phyloP scores from a whole-genome alignment of 2,329 filamentous ascomycete species.

The Fusarium pilosicola region DNA sequence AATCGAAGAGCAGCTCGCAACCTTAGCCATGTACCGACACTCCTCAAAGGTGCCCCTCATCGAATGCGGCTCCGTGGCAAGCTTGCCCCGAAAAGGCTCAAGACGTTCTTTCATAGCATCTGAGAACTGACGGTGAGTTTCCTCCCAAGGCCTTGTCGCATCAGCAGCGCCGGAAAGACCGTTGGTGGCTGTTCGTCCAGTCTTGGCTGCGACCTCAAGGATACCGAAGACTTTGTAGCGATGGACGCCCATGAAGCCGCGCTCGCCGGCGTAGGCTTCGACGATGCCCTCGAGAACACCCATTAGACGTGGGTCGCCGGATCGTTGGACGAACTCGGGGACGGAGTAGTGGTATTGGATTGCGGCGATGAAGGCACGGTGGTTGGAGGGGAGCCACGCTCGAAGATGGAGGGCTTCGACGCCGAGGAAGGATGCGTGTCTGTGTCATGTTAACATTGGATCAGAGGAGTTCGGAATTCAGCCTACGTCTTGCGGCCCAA shows the following conservation, averaged over 20 bases:
- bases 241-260: slow-evolving; percentile 66
- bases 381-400: slow-evolving; percentile 64
- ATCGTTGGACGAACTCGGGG: slow-evolving; percentile 63
- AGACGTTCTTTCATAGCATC: slow-evolving; percentile 37
- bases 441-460: slow-evolving; percentile 47
- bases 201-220: slow-evolving; percentile 63
- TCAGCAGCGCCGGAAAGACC: slow-evolving; percentile 59
- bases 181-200: slow-evolving; percentile 63
- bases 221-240: slow-evolving; percentile 68
- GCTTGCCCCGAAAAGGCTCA: slow-evolving; percentile 53
- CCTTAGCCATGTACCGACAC: slow-evolving; percentile 59
- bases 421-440: slow-evolving; percentile 57
- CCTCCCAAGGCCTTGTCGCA: slow-evolving; percentile 39
- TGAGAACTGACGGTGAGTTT: slow-evolving; percentile 33
- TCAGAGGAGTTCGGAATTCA: fast-evolving
- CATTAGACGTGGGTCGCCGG: slow-evolving; percentile 60
- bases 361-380: slow-evolving; percentile 64
- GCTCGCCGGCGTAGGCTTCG: slow-evolving; percentile 64
- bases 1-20: slow-evolving; percentile 58
- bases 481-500: slow-evolving; percentile 56
- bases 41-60: slow-evolving; percentile 66
- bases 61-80: slow-evolving; percentile 60
- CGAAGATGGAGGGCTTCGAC: slow-evolving; percentile 62
- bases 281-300: slow-evolving; percentile 65
- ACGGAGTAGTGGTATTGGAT: slow-evolving; percentile 65